Conservation (phyloP, 164 flowering plant genomes). For the Paratinospora sagittata region DNA sequence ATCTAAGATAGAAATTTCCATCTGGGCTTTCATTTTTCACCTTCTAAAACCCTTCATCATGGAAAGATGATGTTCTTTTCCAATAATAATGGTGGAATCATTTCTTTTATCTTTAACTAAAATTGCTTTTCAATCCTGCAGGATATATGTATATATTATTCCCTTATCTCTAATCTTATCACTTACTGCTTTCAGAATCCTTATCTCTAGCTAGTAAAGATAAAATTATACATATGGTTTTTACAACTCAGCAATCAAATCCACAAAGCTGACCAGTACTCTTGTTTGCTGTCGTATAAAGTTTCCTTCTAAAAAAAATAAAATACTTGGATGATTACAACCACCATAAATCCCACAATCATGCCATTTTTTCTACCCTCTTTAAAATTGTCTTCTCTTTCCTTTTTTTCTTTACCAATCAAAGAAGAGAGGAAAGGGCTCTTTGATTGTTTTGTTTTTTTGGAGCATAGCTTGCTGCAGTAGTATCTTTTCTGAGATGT, state of each 20-base stretch:
- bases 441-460: neutral
- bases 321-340: neutral
- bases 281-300: neutral
- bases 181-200: neutral
- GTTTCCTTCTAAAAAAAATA: neutral
- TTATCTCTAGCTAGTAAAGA: neutral
- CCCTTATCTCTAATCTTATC: neutral
- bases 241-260: slow-evolving; percentile 7
- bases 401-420: neutral
- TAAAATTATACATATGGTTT: neutral
- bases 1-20: no score
- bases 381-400: neutral
- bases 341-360: neutral
- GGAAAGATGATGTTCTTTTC: no score
- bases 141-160: neutral
- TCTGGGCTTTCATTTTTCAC: no score
- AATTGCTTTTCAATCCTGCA: neutral
- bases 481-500: slow-evolving; percentile 3
- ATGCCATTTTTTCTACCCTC: neutral
- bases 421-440: neutral
- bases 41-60: no score
- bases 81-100: neutral
- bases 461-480: neutral
- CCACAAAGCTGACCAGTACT: neutral
- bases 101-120: neutral